Percentiles rank a stretch among this genome's conserved stretches.
Evolutionary conservation across 1,139 yeast species (phyloP).

Genomic region (Schwanniomyces etchellsii): DNA sequence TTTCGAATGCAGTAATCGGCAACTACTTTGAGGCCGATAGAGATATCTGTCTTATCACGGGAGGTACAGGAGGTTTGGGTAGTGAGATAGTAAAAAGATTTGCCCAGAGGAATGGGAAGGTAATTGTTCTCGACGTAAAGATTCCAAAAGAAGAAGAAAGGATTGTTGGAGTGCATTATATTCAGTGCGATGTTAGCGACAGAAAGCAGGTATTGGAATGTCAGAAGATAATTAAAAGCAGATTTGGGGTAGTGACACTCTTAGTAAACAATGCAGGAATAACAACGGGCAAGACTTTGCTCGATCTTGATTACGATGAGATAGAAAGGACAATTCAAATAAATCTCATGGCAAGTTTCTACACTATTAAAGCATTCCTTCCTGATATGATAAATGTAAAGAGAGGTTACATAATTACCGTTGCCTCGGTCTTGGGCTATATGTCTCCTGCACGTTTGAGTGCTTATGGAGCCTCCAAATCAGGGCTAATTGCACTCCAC

Average conservation of each 20-base stretch:
- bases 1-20: constrained; percentile 41
- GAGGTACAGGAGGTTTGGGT: constrained; percentile 79
- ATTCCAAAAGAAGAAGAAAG: constrained; percentile 30
- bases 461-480: constrained; percentile 86
- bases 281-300: constrained; percentile 50
- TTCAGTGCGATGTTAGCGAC: constrained; percentile 64
- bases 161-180: constrained; percentile 45
- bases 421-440: constrained; percentile 80
- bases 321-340: constrained; percentile 58
- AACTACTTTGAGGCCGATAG: constrained; percentile 41
- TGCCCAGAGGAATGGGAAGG: constrained; percentile 33
- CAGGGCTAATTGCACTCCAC: constrained; percentile 79
- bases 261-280: constrained; percentile 84
- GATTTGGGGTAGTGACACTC: constrained; percentile 57
- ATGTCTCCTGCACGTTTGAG: constrained; percentile 77
- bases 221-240: constrained; percentile 32
- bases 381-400: constrained; percentile 62
- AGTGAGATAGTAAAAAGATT: constrained; percentile 49
- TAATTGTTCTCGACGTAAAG: constrained; percentile 60
- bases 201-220: constrained; percentile 31
- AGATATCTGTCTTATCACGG: constrained; percentile 73
- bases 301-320: constrained; percentile 49
- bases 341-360: constrained; percentile 65
- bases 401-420: constrained; percentile 73
- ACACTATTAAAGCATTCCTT: constrained; percentile 61